Evolutionary conservation across 352 stramenopile species (phyloP).

Genomic region (Pythium rishiriense): DNA sequence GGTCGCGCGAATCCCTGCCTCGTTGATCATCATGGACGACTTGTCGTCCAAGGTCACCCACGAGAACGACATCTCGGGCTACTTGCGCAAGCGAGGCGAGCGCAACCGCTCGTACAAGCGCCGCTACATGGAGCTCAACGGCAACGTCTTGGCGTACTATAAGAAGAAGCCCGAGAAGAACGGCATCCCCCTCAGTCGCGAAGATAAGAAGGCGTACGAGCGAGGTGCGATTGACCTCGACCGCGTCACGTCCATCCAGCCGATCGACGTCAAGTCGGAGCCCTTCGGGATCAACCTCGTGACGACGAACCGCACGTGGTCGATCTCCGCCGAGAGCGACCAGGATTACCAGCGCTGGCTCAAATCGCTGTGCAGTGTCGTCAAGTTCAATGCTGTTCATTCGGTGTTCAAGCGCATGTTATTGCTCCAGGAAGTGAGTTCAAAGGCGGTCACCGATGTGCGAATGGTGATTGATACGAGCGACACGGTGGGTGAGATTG

Average conservation of each 20-base stretch:
- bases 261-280: constrained; percentile 62
- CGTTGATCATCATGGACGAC: constrained; percentile 69
- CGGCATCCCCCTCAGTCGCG: constrained; percentile 59
- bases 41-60: constrained; percentile 35
- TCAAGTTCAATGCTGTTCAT: constrained; percentile 82
- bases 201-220: constrained; percentile 77
- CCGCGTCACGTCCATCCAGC: constrained; percentile 76
- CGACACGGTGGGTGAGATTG: constrained; percentile 86
- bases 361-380: constrained; percentile 72
- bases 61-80: constrained; percentile 63
- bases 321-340: constrained; percentile 70
- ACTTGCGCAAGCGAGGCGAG: constrained; percentile 81
- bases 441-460: constrained; percentile 81
- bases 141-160: constrained; percentile 75
- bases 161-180: constrained; percentile 86
- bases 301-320: constrained; percentile 76
- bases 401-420: constrained; percentile 84
- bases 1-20: constrained; percentile 67
- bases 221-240: constrained; percentile 80
- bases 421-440: constrained; percentile 81
- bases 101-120: constrained; percentile 84
- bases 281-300: constrained; percentile 79
- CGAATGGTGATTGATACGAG: constrained; percentile 81
- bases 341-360: constrained; percentile 80
- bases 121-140: constrained; percentile 84